Conservation (phyloP, 179 eudicot genomes). For the Heliamphora pulchella region DNA sequence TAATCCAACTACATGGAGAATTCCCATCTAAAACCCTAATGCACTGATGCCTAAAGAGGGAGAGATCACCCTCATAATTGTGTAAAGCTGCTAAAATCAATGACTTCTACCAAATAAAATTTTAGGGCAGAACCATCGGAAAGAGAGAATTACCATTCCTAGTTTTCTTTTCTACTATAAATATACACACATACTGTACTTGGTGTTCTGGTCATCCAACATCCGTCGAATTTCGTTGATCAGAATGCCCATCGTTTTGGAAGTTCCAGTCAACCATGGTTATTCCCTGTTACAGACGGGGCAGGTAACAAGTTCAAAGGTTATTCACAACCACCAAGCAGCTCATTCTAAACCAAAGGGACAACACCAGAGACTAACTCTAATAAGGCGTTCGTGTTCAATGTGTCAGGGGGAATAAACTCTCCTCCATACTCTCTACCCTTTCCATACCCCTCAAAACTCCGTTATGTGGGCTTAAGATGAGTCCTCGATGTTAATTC, state of each 20-base stretch:
- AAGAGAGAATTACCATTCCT: conserved; percentile 6
- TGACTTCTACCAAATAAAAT: conserved; percentile 30
- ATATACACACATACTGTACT: conserved; percentile 36
- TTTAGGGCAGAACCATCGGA: conserved; percentile 25
- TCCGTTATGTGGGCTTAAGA: too few relatives aligned
- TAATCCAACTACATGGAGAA: conserved; percentile 1
- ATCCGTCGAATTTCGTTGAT: conserved; percentile 8
- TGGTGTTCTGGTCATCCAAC: conserved; percentile 24
- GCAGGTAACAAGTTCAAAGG: conserved; percentile 23
- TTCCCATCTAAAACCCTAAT: conserved; percentile 22
- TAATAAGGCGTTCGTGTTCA: neutral
- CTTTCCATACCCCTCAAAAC: too few relatives aligned
- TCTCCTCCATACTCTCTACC: too few relatives aligned
- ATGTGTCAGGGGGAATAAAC: too few relatives aligned
- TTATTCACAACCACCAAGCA: conserved; percentile 10
- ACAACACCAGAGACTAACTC: too few relatives aligned
- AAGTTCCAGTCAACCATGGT: conserved; percentile 12
- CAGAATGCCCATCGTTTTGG: conserved; percentile 8
- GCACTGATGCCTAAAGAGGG: neutral
- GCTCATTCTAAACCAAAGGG: neutral
- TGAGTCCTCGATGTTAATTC: too few relatives aligned
- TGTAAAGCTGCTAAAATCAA: conserved; percentile 14
- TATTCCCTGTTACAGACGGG: conserved; percentile 15
- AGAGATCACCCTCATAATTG: neutral
- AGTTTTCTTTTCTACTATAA: conserved; percentile 16